Evolutionary conservation across 2,329 filamentous ascomycete genomes (phyloP), one percentile per base, ranked within the genome.

Genomic region (Ascocoryne sarcoides): DNA sequence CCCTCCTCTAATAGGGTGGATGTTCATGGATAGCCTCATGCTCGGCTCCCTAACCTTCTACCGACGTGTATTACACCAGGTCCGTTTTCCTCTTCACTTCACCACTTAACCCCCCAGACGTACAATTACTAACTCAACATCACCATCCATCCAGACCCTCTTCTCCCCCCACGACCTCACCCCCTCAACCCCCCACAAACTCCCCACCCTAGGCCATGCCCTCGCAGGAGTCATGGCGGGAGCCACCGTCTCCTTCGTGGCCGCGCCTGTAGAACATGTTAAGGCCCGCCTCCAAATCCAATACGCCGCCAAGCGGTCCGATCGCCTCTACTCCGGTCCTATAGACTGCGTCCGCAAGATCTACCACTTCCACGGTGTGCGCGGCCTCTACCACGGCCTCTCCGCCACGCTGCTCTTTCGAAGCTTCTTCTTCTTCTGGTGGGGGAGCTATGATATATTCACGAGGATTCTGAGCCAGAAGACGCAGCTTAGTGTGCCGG

Each of bases 401-500:
- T 69, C 65, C 28, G 85, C 92, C 1, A 96, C 92, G 0, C 68
- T 96, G 36, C 63, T 96, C 35, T 96, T 96, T 67, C 76, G 92
- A 14, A 78, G 79, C 10, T 94, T 90, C 66, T 98, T 98, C 71
- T 95, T 95, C 72, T 92, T 82, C 68, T 96, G 89, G 89, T 98
- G 92, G 92, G 80, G 81, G n/a, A 84, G 79, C 45, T 98, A 98
- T 67, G 90, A 95, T 56, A 53, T 95, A 20, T 73, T 96, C 52
- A 84, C 85, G 4, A 71, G 76, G 16, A 65, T 71, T 44, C 67
- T 96, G 58, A 68, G 75, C 40, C 63, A 75, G 14, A 68, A 78
- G 53, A 95, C 89, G 2, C 63, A 53, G 10, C 66, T 95, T 39
- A 83, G 83, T 39, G 76, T 78, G 0, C 87, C 92, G 0, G 80